Conservation (phyloP, 1,139 yeast genomes). For the Kluyveromyces sp. region DNA sequence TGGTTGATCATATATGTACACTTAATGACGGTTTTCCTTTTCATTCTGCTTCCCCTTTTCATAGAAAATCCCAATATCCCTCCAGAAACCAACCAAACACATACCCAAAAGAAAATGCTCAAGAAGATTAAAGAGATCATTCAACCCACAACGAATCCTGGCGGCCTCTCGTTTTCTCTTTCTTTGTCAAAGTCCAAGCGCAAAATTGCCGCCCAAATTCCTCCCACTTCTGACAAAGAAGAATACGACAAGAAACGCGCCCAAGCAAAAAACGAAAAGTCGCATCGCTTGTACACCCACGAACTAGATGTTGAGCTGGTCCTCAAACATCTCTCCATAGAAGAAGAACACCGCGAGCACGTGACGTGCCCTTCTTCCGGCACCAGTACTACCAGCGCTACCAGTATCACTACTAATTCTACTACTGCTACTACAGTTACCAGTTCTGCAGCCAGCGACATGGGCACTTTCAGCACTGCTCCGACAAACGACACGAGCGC, state of each 20-base stretch:
- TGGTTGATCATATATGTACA: no score
- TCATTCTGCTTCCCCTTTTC: no score
- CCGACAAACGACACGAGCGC: not conserved
- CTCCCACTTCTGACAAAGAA: no score
- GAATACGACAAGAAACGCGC: no score
- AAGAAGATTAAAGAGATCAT: conserved; percentile 1
- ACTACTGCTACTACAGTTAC: no score
- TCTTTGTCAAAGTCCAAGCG: not conserved
- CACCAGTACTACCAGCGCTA: no score
- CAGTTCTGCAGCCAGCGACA: no score
- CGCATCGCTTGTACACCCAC: not conserved
- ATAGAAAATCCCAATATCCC: not conserved
- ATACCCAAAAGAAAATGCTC: not conserved
- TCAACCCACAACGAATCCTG: conserved; percentile 8
- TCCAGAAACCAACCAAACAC: not conserved
- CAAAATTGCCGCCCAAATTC: not conserved
- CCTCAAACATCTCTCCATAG: not conserved
- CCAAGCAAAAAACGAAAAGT: no score
- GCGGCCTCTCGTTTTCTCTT: conserved; percentile 5
- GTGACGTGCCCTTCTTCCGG: no score
- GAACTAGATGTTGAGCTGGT: not conserved
- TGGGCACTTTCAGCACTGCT: not conserved
- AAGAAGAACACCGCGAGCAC: not conserved
- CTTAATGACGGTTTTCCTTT: no score
- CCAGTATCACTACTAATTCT: no score